Evolutionary conservation across 2,329 filamentous ascomycete genomes (phyloP), one percentile per base, ranked within the genome.

Genomic region (Uncinocarpus reesii): DNA sequence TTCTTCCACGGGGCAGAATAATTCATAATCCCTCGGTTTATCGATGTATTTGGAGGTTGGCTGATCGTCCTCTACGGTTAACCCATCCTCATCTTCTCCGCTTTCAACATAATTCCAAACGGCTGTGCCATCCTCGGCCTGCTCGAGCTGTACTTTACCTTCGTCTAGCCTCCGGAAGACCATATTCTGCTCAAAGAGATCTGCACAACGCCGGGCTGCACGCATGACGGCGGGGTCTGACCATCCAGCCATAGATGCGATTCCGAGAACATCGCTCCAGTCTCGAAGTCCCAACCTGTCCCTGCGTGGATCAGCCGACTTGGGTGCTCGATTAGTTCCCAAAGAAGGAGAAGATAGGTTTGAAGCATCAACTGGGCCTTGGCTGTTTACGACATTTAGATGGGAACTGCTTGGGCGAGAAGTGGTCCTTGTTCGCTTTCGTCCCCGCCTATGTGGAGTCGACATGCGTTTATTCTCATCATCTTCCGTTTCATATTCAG

Each of bases 181-280:
- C 77, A 92, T 87, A 20, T 75, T 70, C 64, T 92, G 78, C 0
- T 75, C 76, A 57, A 95, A 95, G 0, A 95, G 69, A 38, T 77
- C 70, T 2, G 83, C 78, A 58, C 89, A 96, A 42, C 90, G 77
- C 58, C 80, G 73, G 1, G 83, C 77, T 0, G 87, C 77, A 24
- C 85, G 77, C 45, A 80, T 76, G 10, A 95, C 66, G 0, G 80
- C 83, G 1, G 69, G 64, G 0, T 72, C 64, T 1, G 83, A 70
- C 65, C 88, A 89, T 0, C 84, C 86, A 1, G 77, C 77, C 42
- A 93, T 67, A 0, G 85, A 76, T 2, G 90, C 90, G 0, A 87
- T 74, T 0, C 85, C 85, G 23, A 95, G 67, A 1, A 95, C 77
- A 55, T 94, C 86, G 55, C 80, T 84, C 90, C 90, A 96, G 66